Evolutionary conservation across 2,329 filamentous ascomycete species (phyloP).

Genomic region (Albophoma yamanashiensis): DNA sequence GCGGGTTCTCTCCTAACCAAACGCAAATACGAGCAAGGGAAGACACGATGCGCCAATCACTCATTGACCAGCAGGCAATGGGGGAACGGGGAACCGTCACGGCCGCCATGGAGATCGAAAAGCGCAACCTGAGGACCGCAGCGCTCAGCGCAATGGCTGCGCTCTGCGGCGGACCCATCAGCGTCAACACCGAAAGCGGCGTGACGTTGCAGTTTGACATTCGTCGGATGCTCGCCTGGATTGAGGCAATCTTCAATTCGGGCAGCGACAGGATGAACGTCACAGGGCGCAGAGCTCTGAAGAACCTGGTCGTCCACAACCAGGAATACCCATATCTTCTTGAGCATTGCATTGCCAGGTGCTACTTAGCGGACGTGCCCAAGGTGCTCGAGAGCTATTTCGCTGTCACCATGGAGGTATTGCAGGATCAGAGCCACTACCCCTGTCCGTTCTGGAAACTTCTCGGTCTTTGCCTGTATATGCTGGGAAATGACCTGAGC

Average conservation of each 20-base stretch:
- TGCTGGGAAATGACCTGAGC: constrained; percentile 82
- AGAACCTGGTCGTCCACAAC: constrained; percentile 85
- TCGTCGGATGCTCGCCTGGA: constrained; percentile 85
- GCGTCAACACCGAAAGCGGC: constrained; percentile 78
- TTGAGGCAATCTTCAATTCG: constrained; percentile 88
- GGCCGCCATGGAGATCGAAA: constrained; percentile 93
- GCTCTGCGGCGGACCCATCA: constrained; percentile 77
- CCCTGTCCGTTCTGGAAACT: constrained; percentile 84
- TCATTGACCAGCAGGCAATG: constrained; percentile 68
- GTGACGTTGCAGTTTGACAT: constrained; percentile 87
- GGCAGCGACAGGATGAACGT: constrained; percentile 85
- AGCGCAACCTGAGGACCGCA: constrained; percentile 79
- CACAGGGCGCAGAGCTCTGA: constrained; percentile 78
- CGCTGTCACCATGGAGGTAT: constrained; percentile 77
- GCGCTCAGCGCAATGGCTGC: constrained; percentile 93
- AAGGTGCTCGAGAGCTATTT: constrained; percentile 95
- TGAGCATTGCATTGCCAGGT: constrained; percentile 83
- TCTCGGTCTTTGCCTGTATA: constrained; percentile 79
- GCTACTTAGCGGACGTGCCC: constrained; percentile 69
- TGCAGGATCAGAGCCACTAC: constrained; percentile 75
- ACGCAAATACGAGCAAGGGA: constrained; percentile 70
- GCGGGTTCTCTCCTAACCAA: constrained; percentile 90
- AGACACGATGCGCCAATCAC: constrained; percentile 75
- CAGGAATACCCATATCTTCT: constrained; percentile 76
- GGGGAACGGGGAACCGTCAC: constrained; percentile 70